Base-by-base conservation (phyloP, 164 flowering plant genomes). In the Sextonia rubra region DNA sequence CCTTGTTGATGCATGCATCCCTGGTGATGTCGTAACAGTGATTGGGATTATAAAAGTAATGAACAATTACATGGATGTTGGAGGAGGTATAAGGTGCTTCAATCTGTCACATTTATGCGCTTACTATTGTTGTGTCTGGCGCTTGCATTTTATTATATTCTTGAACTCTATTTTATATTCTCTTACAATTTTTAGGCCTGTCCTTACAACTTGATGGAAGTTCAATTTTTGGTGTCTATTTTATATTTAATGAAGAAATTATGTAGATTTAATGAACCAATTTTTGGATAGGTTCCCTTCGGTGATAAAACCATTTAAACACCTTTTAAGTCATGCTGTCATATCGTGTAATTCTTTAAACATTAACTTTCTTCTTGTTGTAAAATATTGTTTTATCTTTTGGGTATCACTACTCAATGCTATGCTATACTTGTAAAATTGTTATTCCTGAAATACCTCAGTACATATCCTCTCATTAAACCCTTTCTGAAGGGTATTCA, bases 1-100 rank as follows among this genome's bases (percentile, higher is more conserved):
- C 83, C 91, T 96, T 71, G 97, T 96, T 77, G 99, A 91, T 89
- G 86, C 88, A 25, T 96, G 95, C 83, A 89, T 96, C 69, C 99
- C 99, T 77, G 99, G 99, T 52, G 97, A 96, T 83, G 91, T 96
- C 65, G 95, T 96, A 70, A 96, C 98, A 72, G 97, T 96, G 30
- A 88, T 86, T 80, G 98, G 98, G 74, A 86, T 93, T 74, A 85
- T 96, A 76, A 90, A 87, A 79, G 94, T 88, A 64, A 93, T 93
- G 29, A 96, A 93, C 79, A 92, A 89, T 71, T 96, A 92, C 82
- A 89, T 93, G 94, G 99, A 96, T 79, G 83, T 93, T 75, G 97
- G 98, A 69, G 99, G 99, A 92, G 99, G 99, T 96, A 83, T 68
- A 44, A 9, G 52, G 12, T 37, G 37, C 37, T 66, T 14, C 20